phyloP scores from a whole-genome alignment of 192 early-diverging fungal species.

The Chytriomyces confervae region DNA sequence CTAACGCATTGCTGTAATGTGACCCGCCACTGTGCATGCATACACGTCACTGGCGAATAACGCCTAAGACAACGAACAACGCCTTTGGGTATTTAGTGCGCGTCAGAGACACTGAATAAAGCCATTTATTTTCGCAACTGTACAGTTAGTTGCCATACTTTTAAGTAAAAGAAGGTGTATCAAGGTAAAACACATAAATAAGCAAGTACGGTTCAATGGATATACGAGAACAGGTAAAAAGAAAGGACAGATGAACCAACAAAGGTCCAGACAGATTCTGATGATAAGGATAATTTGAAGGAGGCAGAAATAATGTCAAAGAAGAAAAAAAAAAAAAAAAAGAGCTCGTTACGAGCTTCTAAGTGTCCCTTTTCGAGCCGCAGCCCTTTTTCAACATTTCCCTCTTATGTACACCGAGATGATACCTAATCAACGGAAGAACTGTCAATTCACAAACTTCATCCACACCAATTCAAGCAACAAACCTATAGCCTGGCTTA shows the following conservation, averaged over 20 bases:
- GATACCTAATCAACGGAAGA: not conserved
- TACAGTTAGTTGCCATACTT: too few species aligned
- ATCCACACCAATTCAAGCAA: not conserved
- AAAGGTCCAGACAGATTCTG: not conserved
- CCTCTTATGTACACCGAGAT: conserved; percentile 5
- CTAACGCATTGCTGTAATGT: too few species aligned
- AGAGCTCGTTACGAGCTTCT: not conserved
- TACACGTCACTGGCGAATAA: too few species aligned
- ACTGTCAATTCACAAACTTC: not conserved
- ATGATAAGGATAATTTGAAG: conserved; percentile 1
- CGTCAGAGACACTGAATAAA: too few species aligned
- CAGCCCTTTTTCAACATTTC: not conserved
- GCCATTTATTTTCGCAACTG: too few species aligned
- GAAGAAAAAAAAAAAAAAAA: not conserved
- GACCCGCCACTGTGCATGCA: too few species aligned
- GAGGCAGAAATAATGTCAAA: not conserved
- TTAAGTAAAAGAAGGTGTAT: too few species aligned
- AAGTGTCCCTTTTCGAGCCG: not conserved
- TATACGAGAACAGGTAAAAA: not conserved
- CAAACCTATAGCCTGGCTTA: not conserved
- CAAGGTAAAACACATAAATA: not conserved
- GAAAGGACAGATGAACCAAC: not conserved
- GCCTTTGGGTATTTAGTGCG: too few species aligned
- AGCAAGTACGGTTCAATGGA: not conserved
- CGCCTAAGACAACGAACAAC: too few species aligned